Evolutionary conservation across 202 grass and related monocot genomes (phyloP), one percentile per base, ranked within the genome.

Genomic region (Schoenoplectus triqueter): DNA sequence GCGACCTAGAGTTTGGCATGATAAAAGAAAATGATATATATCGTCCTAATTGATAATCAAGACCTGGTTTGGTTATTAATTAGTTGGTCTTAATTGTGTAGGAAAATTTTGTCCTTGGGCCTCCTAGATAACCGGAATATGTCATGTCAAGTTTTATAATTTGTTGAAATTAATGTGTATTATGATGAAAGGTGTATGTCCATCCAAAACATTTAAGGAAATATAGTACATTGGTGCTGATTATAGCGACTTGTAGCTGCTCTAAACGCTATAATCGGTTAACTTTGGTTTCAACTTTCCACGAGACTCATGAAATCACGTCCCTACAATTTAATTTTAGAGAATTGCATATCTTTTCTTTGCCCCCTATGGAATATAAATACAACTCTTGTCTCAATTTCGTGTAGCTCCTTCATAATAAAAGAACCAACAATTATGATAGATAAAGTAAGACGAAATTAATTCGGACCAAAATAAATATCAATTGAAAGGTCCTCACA

Each of bases 121-220:
- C 66, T 75, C 10, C 10, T 75, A 71, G 14, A 71, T 71, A 47
- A 18, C 72, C 0, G 9, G 72, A 49, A 73, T 19, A 76, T 56
- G 73, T 76, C 50, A 76, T 10, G n/a, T 73, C 69, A 73, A 10
- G 2, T 21, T 31, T 56, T 40, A 55, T 4, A 76, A 76, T 78
- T 51, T 51, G 15, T 59, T 77, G 22, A 77, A 72, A 4, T 75
- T 18, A 71, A 51, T 50, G n/a, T 18, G 9, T 52, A 18, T 20
- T 73, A 31, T 31, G 31, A 31, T 31, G 31, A 31, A 31, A 31
- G 31, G 31, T 31, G 1, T 31, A 31, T 31, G 31, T 31, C 31
- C 31, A 31, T 31, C 31, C 31, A 31, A 31, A 31, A 31, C 31
- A 31, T 31, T 31, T 31, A 31, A 31, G 31, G 31, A 31, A 31